Percentiles rank a stretch among this genome's conserved stretches.
Evolutionary conservation across 2,329 filamentous ascomycete species (phyloP).

Genomic region (Sclerotinia sclerotiorum): DNA sequence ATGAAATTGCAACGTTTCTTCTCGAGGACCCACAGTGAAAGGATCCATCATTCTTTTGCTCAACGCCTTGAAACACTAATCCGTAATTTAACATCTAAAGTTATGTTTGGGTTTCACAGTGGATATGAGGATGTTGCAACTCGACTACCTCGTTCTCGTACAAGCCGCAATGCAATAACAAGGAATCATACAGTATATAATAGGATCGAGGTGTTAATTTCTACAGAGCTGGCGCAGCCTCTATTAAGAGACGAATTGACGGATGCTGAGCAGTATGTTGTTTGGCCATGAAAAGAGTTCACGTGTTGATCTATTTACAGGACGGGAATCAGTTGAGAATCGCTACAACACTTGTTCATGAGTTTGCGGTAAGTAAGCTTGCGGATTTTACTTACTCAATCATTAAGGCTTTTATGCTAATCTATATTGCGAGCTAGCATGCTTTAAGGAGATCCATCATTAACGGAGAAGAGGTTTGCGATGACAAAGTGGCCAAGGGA

Average conservation of each 20-base stretch:
- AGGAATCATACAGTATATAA: background rate
- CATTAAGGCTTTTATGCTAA: background rate
- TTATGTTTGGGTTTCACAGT: constrained; percentile 5
- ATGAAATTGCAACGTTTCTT: constrained; percentile 2
- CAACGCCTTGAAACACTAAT: background rate
- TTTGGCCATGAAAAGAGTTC: background rate
- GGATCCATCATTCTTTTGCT: background rate
- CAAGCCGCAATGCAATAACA: constrained; percentile 14
- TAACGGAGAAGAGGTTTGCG: background rate
- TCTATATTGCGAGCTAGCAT: background rate
- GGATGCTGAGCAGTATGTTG: constrained; percentile 6
- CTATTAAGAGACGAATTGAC: constrained; percentile 13
- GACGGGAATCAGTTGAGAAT: background rate
- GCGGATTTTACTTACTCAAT: background rate
- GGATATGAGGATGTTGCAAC: constrained; percentile 14
- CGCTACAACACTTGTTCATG: background rate
- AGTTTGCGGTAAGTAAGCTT: constrained; percentile 8
- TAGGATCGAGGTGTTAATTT: constrained; percentile 3
- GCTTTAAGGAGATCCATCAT: background rate
- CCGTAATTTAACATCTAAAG: background rate
- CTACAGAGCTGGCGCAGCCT: constrained; percentile 2
- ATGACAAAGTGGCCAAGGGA: background rate
- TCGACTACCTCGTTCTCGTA: constrained; percentile 1
- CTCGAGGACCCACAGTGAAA: background rate
- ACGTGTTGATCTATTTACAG: background rate